Conservation (phyloP, 2,329 filamentous ascomycete species). For the Calonectria leucothoes region DNA sequence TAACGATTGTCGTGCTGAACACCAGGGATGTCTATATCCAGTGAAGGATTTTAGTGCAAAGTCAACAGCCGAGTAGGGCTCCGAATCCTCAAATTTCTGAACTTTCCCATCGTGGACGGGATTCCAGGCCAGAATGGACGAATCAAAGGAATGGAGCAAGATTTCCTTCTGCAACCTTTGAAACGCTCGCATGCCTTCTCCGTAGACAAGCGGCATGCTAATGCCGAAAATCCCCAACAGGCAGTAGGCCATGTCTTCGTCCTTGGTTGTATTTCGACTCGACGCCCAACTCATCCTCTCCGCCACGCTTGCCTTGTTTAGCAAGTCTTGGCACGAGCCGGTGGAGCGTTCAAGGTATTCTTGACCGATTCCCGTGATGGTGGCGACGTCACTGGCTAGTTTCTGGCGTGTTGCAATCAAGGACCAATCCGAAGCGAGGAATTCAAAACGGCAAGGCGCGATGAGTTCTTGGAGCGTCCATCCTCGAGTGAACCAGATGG, state of each 20-base stretch:
- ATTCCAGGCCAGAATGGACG: neutral
- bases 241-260: neutral
- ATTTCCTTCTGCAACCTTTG: neutral
- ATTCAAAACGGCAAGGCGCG: neutral
- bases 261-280: neutral
- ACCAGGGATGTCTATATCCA: neutral
- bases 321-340: neutral
- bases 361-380: neutral
- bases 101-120: neutral
- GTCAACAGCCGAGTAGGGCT: neutral
- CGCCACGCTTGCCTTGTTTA: neutral
- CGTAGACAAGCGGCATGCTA: neutral
- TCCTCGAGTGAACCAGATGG: neutral
- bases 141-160: neutral
- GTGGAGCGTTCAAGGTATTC: neutral
- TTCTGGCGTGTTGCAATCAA: neutral
- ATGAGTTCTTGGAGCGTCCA: constrained; percentile 4
- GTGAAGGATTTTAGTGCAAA: neutral
- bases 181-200: neutral
- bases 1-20: no score
- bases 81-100: neutral
- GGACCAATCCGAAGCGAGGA: neutral
- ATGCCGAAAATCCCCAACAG: neutral
- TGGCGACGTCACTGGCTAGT: neutral
- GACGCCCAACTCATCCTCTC: neutral